phyloP scores from a whole-genome alignment of 306 rosid species.

The Gynostemma pentaphyllum region DNA sequence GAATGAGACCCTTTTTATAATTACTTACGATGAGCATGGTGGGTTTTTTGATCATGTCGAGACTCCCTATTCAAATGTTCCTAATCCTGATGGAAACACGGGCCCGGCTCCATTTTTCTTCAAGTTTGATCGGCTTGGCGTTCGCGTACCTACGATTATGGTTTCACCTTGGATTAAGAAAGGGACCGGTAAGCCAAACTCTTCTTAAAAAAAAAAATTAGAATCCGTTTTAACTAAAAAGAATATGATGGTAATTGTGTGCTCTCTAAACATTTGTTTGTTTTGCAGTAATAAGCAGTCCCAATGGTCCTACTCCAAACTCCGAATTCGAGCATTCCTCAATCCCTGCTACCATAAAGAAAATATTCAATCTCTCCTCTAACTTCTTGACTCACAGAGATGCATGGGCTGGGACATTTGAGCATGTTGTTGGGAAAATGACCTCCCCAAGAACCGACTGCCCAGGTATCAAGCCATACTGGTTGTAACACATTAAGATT shows the following conservation, averaged over 20 bases:
- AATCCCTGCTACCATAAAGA: slow-evolving; percentile 94
- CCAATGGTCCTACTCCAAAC: slow-evolving; percentile 70
- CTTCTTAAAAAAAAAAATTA: too few species aligned
- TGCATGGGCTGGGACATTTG: slow-evolving; percentile 99
- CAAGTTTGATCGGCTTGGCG: slow-evolving; percentile 94
- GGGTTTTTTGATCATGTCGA: slow-evolving; percentile 87
- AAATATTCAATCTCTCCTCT: slow-evolving; percentile 79
- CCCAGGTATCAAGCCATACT: slow-evolving; percentile 41
- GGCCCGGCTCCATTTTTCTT: slow-evolving; percentile 98
- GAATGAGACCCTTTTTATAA: slow-evolving; percentile 78
- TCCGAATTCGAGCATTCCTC: slow-evolving; percentile 98
- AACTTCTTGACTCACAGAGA: slow-evolving; percentile 95
- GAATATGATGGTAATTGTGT: not conserved
- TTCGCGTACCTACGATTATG: slow-evolving; percentile 95
- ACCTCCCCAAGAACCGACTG: slow-evolving; percentile 86
- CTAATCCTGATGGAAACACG: slow-evolving; percentile 90
- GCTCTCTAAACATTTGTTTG: slow-evolving; percentile 5
- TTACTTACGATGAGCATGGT: slow-evolving; percentile 96
- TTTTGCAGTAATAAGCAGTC: slow-evolving; percentile 54
- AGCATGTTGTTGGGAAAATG: slow-evolving; percentile 54
- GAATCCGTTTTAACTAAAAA: not conserved
- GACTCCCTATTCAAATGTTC: slow-evolving; percentile 79
- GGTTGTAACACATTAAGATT: not conserved
- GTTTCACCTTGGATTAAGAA: slow-evolving; percentile 98
- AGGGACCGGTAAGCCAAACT: slow-evolving; percentile 59